Evolutionary conservation across 1,284 basidiomycete genomes (phyloP), one percentile per base, ranked within the genome.

Genomic region (Moesziomyces aphidis): DNA sequence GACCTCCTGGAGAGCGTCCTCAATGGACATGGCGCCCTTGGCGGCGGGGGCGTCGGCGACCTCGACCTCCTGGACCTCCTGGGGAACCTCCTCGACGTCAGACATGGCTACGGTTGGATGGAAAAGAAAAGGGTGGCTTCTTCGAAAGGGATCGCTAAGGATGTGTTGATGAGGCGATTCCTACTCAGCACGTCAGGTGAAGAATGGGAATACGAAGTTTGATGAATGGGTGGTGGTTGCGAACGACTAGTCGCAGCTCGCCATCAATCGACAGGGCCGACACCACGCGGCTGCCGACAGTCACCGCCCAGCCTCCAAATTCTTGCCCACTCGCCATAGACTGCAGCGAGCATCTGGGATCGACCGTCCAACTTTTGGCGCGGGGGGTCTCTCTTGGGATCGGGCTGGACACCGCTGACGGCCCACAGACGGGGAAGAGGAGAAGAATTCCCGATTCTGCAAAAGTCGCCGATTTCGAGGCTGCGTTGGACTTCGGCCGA

Each of bases 1-100:
- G 66, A 95, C 88, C 78, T 95, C 93, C 89, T 97, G 92, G 86
- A 99, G 93, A 83, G 95, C 96, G 63, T 97, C 95, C 89, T 99
- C 96, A 81, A 99, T 94, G 74, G 92, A 91, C 86, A 99, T 89
- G 88, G 95, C 94, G 81, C 95, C 95, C 79, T 87, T 87, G 88
- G 93, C 94, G 46, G 80, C 81, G 55, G 76, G 74, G 56, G 80
- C 92, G 88, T 94, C 93, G 79, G 89, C 92, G 80, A 87, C 88
- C 64, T 95, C 93, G 85, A 87, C 86, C 79, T 86, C 86, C 84
- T 88, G 87, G 79, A 87, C 87, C 66, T 78, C 80, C 76, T 64
- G 66, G 65, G 69, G 80, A 52, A 77, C 74, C 55, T 84, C 82
- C 69, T 84, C 83, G 55, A 83, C 74, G 81, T 84, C 83, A 69